These are phyloP conservation scores for Gnetum montanum DNA, from an alignment of 75 land plant genomes.

Conservation along the genomic window DNA sequence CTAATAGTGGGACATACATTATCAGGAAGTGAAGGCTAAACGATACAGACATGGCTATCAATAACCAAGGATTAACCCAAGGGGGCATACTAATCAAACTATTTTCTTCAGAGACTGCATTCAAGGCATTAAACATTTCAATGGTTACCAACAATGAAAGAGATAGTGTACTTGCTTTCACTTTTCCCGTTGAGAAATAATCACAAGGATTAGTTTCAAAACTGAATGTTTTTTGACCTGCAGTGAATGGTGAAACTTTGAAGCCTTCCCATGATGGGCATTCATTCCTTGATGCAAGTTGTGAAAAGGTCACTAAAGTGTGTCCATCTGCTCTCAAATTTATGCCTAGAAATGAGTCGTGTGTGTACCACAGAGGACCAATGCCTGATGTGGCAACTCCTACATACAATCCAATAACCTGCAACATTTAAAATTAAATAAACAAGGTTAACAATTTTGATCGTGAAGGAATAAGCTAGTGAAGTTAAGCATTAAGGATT, in stretches of 20 bases:
- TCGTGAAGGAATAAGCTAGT: background rate
- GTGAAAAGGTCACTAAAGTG: constrained; percentile 57
- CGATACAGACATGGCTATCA: constrained; percentile 74
- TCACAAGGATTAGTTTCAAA: constrained; percentile 76
- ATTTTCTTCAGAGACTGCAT: constrained; percentile 85
- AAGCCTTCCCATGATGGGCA: constrained; percentile 78
- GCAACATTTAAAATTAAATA: constrained; percentile 8
- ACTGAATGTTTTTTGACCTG: constrained; percentile 35
- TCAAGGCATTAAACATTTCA: constrained; percentile 92
- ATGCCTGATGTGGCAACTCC: constrained; percentile 90
- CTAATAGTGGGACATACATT: constrained; percentile 77
- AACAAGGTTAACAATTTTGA: background rate
- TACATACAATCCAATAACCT: constrained; percentile 92
- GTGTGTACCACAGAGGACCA: constrained; percentile 87
- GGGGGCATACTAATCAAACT: constrained; percentile 84
- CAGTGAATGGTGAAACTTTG: constrained; percentile 46
- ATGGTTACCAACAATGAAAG: constrained; percentile 88
- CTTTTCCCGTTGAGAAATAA: constrained; percentile 72
- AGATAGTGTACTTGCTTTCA: constrained; percentile 89
- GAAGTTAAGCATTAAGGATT: background rate
- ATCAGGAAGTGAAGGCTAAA: constrained; percentile 69
- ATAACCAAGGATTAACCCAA: constrained; percentile 88
- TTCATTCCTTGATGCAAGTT: constrained; percentile 66
- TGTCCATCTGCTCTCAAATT: constrained; percentile 77
- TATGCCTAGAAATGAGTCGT: constrained; percentile 70